These are phyloP conservation scores for Phragmites australis DNA, from an alignment of 176 grass and related monocot species.

Conservation along the genomic window DNA sequence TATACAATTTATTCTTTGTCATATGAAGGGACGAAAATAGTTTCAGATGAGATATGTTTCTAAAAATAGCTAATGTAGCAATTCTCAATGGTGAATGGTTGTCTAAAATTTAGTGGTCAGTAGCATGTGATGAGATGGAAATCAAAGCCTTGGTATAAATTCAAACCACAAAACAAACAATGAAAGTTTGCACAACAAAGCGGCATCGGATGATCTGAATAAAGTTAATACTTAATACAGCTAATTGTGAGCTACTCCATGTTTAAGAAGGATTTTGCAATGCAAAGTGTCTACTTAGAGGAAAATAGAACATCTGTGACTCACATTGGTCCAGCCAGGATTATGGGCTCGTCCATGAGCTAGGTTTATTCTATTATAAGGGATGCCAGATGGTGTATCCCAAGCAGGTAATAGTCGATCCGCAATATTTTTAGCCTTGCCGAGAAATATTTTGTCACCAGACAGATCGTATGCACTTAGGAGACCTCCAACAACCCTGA, in stretches of 20 bases:
- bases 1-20: conserved; percentile 16
- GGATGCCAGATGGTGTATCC: conserved; percentile 95
- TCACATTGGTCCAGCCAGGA: conserved; percentile 94
- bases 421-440: conserved; percentile 94
- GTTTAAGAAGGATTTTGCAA: conserved; percentile 23
- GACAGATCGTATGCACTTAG: conserved; percentile 94
- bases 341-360: conserved; percentile 90
- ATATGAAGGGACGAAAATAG: conserved; percentile 7
- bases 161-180: neutral
- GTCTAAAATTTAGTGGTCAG: neutral
- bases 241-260: conserved; percentile 8
- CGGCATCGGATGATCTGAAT: neutral
- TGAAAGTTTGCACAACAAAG: neutral
- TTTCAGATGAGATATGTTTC: conserved; percentile 2
- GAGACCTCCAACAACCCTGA: conserved; percentile 95
- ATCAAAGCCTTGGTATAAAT: conserved; percentile 11
- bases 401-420: conserved; percentile 96
- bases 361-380: conserved; percentile 93
- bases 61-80: neutral
- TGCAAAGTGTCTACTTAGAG: neutral
- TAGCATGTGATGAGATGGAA: conserved; percentile 12
- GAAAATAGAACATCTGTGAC: conserved; percentile 42
- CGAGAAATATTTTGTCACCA: conserved; percentile 88
- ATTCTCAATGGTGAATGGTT: neutral
- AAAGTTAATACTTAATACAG: conserved; percentile 9